A percentile compares a stretch with the other conserved stretches of the same genome.
These are phyloP conservation scores for Gentiana macrophylla DNA, from an alignment of 257 asterid genomes.

Conservation along the genomic window DNA sequence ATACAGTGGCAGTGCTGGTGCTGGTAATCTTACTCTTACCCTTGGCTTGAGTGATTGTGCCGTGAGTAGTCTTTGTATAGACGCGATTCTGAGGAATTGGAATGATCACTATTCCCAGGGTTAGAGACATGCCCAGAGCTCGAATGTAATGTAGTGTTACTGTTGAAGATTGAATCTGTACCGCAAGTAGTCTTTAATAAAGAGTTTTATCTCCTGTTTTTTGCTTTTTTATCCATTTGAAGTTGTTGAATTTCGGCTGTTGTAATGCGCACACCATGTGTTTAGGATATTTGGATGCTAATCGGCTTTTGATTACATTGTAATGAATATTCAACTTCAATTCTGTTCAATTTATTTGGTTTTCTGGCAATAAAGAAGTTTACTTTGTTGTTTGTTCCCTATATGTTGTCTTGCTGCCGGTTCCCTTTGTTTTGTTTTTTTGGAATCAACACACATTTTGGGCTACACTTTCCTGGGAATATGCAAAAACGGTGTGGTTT, in stretches of 20 bases:
- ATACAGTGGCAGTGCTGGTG: constrained; percentile 27
- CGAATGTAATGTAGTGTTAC: constrained; percentile 36
- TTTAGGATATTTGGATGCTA: constrained; percentile 11
- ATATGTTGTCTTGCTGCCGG: too few species aligned
- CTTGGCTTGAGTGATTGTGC: too few species aligned
- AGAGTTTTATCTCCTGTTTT: constrained; percentile 9
- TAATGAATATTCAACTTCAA: background rate
- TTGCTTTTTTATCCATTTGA: constrained; percentile 12
- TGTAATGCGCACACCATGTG: constrained; percentile 22
- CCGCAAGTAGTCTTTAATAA: constrained; percentile 28
- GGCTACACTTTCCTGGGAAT: too few species aligned
- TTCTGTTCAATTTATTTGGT: constrained; percentile 1
- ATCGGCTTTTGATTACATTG: constrained; percentile 4
- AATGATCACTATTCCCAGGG: constrained; percentile 9
- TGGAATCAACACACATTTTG: background rate
- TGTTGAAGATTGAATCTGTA: constrained; percentile 47
- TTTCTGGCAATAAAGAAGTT: constrained; percentile 10
- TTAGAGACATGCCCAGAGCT: constrained; percentile 25
- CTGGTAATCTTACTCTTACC: too few species aligned
- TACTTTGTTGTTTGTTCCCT: too few species aligned
- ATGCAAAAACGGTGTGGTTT: too few species aligned
- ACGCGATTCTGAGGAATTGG: constrained; percentile 28
- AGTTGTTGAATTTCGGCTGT: constrained; percentile 9
- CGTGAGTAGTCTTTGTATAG: constrained; percentile 9
- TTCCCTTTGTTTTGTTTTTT: background rate